phyloP scores from a whole-genome alignment of 257 asterid genomes.

The Ajuga chamaepitys region DNA sequence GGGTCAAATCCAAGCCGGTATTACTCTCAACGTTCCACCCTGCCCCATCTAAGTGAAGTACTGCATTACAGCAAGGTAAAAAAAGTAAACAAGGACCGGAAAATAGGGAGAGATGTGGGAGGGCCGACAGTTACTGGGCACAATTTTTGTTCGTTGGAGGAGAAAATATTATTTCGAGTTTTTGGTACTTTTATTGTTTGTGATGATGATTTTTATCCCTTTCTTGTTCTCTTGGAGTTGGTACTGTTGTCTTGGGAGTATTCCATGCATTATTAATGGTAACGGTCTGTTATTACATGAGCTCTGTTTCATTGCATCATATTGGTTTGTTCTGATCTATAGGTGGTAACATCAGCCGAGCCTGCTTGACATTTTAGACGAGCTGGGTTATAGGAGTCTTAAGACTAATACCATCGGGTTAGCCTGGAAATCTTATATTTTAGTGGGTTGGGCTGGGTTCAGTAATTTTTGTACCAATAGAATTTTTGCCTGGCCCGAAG shows the following conservation, averaged over 20 bases:
- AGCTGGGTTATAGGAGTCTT: too few species aligned
- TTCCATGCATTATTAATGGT: conserved; percentile 15
- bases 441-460: too few species aligned
- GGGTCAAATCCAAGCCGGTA: conserved; percentile 96
- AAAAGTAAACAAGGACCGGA: background rate
- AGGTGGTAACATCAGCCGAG: too few species aligned
- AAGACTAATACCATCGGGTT: too few species aligned
- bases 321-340: too few species aligned
- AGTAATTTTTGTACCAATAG: too few species aligned
- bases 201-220: conserved; percentile 4
- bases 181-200: conserved; percentile 19
- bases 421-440: too few species aligned
- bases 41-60: conserved; percentile 49
- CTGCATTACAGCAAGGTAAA: conserved; percentile 8
- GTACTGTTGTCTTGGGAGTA: conserved; percentile 2
- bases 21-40: conserved; percentile 84
- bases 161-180: conserved; percentile 32
- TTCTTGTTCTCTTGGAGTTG: conserved; percentile 14
- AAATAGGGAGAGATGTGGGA: conserved; percentile 43
- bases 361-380: too few species aligned
- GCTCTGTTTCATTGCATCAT: too few species aligned
- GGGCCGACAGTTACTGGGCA: conserved; percentile 39
- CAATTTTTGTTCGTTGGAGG: conserved; percentile 53
- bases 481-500: too few species aligned
- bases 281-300: too few species aligned